Conservation (phyloP, 2,329 filamentous ascomycete genomes). For the Endocalyx cinctus region DNA sequence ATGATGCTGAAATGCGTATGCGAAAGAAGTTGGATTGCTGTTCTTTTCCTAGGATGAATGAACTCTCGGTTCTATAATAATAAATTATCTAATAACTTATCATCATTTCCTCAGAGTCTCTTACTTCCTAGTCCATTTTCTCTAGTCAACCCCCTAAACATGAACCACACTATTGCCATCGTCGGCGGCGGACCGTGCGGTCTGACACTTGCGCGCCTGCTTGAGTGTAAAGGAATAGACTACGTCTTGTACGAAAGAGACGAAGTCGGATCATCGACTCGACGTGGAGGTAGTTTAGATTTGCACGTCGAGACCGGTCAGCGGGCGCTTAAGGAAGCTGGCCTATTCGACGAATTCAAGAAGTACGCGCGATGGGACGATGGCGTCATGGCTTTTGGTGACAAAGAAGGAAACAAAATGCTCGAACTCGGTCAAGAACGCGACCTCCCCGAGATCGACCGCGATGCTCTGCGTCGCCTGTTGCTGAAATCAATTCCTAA, state of each 20-base stretch:
- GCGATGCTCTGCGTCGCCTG: conserved; percentile 9
- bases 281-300: conserved; percentile 44
- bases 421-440: neutral
- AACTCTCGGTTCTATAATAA: too few species aligned
- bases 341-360: conserved; percentile 20
- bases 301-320: conserved; percentile 29
- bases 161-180: conserved; percentile 9
- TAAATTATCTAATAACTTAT: too few species aligned
- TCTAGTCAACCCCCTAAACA: too few species aligned
- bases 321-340: conserved; percentile 20
- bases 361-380: conserved; percentile 13
- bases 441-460: conserved; percentile 17
- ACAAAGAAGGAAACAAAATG: conserved; percentile 1
- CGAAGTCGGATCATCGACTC: too few species aligned
- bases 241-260: conserved; percentile 12
- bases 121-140: too few species aligned
- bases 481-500: conserved; percentile 11
- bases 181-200: conserved; percentile 15
- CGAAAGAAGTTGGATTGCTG: too few species aligned
- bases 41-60: too few species aligned
- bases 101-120: too few species aligned
- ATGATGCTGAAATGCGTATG: too few species aligned
- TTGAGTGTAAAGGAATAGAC: conserved; percentile 5
- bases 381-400: conserved; percentile 7
- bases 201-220: conserved; percentile 11